Evolutionary conservation across 495 filamentous ascomycete species (phyloP), one percentile per base, ranked within the genome.

Genomic region (Penicillium daleae): DNA sequence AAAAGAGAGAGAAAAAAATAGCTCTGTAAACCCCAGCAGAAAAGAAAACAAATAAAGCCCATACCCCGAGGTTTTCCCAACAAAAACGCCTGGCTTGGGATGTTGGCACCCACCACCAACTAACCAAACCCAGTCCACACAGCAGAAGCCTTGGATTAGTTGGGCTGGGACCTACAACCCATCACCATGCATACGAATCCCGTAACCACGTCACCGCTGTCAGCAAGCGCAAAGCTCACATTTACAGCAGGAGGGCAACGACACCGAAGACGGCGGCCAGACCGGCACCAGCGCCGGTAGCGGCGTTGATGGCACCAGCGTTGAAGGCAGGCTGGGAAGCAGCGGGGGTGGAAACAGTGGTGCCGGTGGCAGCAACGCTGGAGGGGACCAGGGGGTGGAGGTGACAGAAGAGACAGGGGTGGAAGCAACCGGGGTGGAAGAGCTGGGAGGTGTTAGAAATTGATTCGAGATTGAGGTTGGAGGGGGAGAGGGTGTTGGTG

Each of bases 251-350:
- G 78, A 86, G 84, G 71, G 89, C 91, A 70, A 85, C 89, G 66
- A 88, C 72, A 78, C 87, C 92, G 78, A 92, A 84, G 69, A 93
- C 78, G 78, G 84, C 88, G 67, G 87, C 90, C 63, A 92, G 86
- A 76, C 81, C 87, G 67, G 84, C 88, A 69, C 88, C 88, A 59
- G 87, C 87, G 67, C 89, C 76, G 71, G 69, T 71, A 59, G 72
- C 76, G 42, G 72, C 76, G 67, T 85, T 78, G 33, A 70, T 65
- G 63, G 76, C 74, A 74, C 73, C 93, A 46, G 76, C 76, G 59
- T 78, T 80, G 76, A 72, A 81, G 66, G 71, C 65, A 26, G 76
- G 72, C 55, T 71, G 49, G 67, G 86, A 82, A 64, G 85, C 80
- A 74, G 82, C 78, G 69, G 84, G 79, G 68, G 74, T 42, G 54